Conservation (phyloP, 345 rosid species). For the Camelina hispida region DNA sequence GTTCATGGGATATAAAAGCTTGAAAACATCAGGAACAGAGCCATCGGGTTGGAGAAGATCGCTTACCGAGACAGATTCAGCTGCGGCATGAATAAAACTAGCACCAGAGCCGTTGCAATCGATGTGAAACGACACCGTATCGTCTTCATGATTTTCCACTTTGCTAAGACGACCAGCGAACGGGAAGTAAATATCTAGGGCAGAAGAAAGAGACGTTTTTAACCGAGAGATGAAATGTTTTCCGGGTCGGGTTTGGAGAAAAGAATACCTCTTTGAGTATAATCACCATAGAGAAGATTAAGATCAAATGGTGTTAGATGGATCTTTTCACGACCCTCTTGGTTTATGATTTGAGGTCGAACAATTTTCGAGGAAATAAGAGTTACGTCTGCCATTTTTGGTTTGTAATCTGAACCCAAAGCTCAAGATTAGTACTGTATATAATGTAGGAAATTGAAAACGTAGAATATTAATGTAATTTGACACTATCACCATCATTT, state of each 20-base stretch:
- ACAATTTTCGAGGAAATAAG: not conserved
- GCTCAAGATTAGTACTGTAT: too few relatives aligned
- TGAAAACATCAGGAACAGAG: conserved; percentile 28
- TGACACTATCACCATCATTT: too few relatives aligned
- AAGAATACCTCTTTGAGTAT: conserved; percentile 22
- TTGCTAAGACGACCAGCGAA: conserved; percentile 27
- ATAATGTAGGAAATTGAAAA: too few relatives aligned
- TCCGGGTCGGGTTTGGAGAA: too few relatives aligned
- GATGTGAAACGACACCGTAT: conserved; percentile 30
- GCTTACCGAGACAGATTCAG: conserved; percentile 36
- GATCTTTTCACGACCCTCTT: not conserved
- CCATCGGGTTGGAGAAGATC: conserved; percentile 37
- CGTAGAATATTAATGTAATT: too few relatives aligned
- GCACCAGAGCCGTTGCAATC: conserved; percentile 6
- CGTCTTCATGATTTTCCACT: conserved; percentile 21
- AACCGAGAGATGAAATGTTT: not conserved
- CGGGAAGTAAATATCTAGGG: conserved; percentile 9
- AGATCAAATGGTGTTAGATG: conserved; percentile 29
- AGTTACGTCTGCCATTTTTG: not conserved
- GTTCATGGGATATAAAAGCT: conserved; percentile 38
- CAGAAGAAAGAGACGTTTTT: conserved; percentile 7
- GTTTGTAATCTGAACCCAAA: too few relatives aligned
- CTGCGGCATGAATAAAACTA: conserved; percentile 46
- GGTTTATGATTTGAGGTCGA: not conserved
- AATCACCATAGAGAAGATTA: not conserved